These are phyloP conservation scores for Leishmania gerbilli DNA, from an alignment of 208 protist genomes.

Conservation along the genomic window DNA sequence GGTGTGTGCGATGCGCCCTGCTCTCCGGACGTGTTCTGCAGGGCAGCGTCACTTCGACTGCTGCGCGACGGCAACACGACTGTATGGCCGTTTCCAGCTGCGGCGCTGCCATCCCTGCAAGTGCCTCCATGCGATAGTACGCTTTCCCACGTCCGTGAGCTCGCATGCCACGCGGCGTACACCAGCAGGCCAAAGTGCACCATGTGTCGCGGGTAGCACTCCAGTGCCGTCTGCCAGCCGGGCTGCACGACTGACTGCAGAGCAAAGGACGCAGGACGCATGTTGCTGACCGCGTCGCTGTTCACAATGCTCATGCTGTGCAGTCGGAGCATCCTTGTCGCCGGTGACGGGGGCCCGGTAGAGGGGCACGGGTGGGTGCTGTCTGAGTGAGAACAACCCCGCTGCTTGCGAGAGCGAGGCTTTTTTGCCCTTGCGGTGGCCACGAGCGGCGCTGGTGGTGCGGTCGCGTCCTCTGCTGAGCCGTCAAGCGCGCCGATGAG, in stretches of 20 bases:
- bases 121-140: background rate
- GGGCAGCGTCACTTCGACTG: background rate
- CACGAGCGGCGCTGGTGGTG: background rate
- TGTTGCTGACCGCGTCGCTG: conserved; percentile 21
- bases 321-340: conserved; percentile 14
- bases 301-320: conserved; percentile 64
- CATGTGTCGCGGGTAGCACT: conserved; percentile 84
- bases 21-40: background rate
- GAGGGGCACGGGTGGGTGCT: background rate
- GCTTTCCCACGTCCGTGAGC: background rate
- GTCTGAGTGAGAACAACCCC: background rate
- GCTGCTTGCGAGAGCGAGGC: background rate
- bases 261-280: conserved; percentile 41
- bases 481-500: background rate
- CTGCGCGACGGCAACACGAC: background rate
- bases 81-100: background rate
- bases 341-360: background rate
- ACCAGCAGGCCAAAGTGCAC: conserved; percentile 67
- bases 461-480: background rate
- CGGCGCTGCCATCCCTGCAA: background rate
- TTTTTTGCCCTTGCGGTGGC: background rate
- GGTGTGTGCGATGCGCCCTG: background rate
- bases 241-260: conserved; percentile 75
- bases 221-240: conserved; percentile 32
- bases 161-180: conserved; percentile 51